phyloP scores from a whole-genome alignment of 2,329 filamentous ascomycete species.

The Albifimbria verrucaria region DNA sequence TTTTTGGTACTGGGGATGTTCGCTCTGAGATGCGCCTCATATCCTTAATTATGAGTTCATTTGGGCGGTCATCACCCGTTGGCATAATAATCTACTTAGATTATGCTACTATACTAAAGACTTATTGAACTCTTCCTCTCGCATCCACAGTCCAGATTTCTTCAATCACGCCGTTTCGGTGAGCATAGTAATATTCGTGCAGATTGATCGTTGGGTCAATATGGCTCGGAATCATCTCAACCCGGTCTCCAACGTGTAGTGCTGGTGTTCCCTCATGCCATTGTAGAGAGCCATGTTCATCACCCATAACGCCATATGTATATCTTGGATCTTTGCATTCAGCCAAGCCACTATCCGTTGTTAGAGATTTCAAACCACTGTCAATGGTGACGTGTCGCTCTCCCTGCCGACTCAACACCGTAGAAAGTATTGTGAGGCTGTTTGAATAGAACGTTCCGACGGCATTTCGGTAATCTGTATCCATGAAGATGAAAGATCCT shows the following conservation, averaged over 20 bases:
- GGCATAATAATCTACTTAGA: too few relatives aligned
- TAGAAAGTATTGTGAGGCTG: slow-evolving; percentile 45
- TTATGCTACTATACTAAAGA: not conserved
- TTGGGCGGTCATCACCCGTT: too few relatives aligned
- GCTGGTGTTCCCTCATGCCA: slow-evolving; percentile 39
- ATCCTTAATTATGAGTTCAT: too few relatives aligned
- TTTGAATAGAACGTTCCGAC: slow-evolving; percentile 46
- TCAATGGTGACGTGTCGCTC: slow-evolving; percentile 44
- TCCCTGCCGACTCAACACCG: slow-evolving; percentile 45
- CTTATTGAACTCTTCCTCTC: slow-evolving; percentile 47
- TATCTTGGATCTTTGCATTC: slow-evolving; percentile 43
- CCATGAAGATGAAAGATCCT: slow-evolving; percentile 55
- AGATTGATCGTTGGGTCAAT: slow-evolving; percentile 53
- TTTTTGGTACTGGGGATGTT: too few relatives aligned
- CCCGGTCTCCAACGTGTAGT: slow-evolving; percentile 40
- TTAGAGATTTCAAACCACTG: slow-evolving; percentile 44
- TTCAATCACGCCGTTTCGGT: slow-evolving; percentile 43
- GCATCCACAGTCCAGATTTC: slow-evolving; percentile 51
- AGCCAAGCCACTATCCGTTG: slow-evolving; percentile 46
- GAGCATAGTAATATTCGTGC: slow-evolving; percentile 47
- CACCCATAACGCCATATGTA: slow-evolving; percentile 40
- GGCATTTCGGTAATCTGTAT: slow-evolving; percentile 52
- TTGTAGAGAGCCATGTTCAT: slow-evolving; percentile 44
- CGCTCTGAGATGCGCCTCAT: too few relatives aligned
- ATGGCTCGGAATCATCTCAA: slow-evolving; percentile 52